Base-by-base conservation (phyloP, 2,329 filamentous ascomycete genomes). In the Cladophialophora exuberans region DNA sequence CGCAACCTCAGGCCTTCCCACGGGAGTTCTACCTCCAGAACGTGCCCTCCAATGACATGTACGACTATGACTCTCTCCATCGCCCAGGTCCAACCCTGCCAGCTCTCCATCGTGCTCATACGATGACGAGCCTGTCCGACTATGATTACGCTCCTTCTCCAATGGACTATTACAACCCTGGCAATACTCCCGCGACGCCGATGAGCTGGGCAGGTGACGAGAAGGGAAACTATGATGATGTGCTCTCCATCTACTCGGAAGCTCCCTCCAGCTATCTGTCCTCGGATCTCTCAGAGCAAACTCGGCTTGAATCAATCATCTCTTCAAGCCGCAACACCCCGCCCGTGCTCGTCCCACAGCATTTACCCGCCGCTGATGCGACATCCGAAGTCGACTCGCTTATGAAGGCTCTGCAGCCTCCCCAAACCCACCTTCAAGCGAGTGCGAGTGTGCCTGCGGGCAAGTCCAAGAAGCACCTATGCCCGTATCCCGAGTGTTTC, bases 351-450 rank as follows among this genome's bases (percentile, higher is more conserved):
- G n/a, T n/a, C 13, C 13, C 48, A 22, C 52, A 46, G 13, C 39
- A 39, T n/a, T 30, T 35, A 17, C 23, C 58, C 7, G 31, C 39
- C 4, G 39, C 35, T 28, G 55, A 56, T 15, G 6, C 31, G 2
- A 26, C 46, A 15, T 62, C 91, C 0, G 84, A 90, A 56, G 85
- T 97, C 31, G 92, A 97, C 69, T 86, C 85, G 36, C 75, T 97
- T 36, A 96, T 97, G 90, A 90, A 87, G 71, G 84, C 87, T 0
- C 93, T 97, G 41, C 70, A 76, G 83, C 39, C 88, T 87, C 66
- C 72, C 79, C 30, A 59, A 50, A 57, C 26, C 11, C 33, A 20
- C 25, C 57, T 66, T 15, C 62, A 65, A 30, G 54, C 57, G 33
- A 62, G 72, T 60, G 56, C 41, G 3, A 31, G 28, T 35, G 64